Evolutionary conservation across 345 rosid genomes (phyloP), one percentile per base, ranked within the genome.

Genomic region (Isatis tinctoria): DNA sequence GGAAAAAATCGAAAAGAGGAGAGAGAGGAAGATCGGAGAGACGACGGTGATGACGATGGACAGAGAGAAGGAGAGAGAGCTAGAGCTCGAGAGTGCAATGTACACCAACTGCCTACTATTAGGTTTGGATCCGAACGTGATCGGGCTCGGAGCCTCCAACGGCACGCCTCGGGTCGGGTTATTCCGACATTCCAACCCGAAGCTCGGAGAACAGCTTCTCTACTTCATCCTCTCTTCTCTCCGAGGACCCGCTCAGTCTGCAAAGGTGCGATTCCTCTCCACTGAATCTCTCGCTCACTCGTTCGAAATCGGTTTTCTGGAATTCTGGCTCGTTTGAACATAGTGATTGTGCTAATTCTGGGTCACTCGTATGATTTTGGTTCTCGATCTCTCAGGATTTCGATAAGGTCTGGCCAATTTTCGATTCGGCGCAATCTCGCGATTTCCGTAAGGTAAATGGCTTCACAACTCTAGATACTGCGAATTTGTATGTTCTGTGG

Each of bases 71-170:
- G 99, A 95, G 81, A 90, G 99, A 81, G 99, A 95, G 84, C 79
- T 89, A 22, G 98, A 90, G 89, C 94, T 95, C 17, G 99, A 95
- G 88, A 92, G 98, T 73, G 97, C 99, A 90, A 90, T 95, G 99
- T 95, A 95, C 86, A 95, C 99, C 16, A 95, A 95, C 82, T 95
- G 98, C 40, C 81, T 89, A 81, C 83, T 95, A 43, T 86, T 95
- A 75, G 99, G 99, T 52, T 78, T 95, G 87, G 99, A 95, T 92
- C 98, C 98, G 73, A 80, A 77, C 67, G 70, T 90, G 49, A 95
- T 95, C 82, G 99, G 98, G 28, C 83, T 84, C 82, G 95, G 95
- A 82, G 80, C 87, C 44, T 83, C 96, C 82, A 92, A 84, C 79
- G 90, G 81, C 70, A 80, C 87, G 43, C 92, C 92, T 49, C 93